A percentile compares a stretch with the other conserved stretches of the same genome.
Evolutionary conservation across 495 filamentous ascomycete genomes (phyloP).

Genomic region (Oidiodendron maius): DNA sequence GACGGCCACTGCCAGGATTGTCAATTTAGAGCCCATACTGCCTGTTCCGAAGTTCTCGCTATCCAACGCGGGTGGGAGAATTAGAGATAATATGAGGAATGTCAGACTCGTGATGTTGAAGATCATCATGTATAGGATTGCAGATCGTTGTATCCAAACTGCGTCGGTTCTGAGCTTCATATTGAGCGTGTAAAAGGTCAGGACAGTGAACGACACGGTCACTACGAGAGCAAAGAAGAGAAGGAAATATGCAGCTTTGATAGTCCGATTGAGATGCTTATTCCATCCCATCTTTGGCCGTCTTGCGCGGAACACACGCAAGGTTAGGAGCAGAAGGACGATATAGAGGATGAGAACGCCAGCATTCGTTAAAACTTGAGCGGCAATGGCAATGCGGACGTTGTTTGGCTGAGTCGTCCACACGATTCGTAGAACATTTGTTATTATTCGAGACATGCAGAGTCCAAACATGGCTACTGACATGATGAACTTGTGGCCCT

Average conservation of each 20-base stretch:
- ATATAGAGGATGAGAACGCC: slow-evolving; percentile 72
- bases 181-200: slow-evolving; percentile 59
- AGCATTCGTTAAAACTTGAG: slow-evolving; percentile 65
- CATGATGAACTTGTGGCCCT: slow-evolving; percentile 65
- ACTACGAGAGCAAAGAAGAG: slow-evolving; percentile 55
- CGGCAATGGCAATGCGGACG: slow-evolving; percentile 55
- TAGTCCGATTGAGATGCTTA: slow-evolving; percentile 34
- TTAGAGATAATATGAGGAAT: slow-evolving; percentile 58
- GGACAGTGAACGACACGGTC: slow-evolving; percentile 58
- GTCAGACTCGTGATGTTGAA: too few relatives aligned
- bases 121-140: too few relatives aligned
- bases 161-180: slow-evolving; percentile 27
- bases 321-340: slow-evolving; percentile 69
- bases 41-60: slow-evolving; percentile 65
- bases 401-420: slow-evolving; percentile 43
- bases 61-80: slow-evolving; percentile 30
- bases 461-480: slow-evolving; percentile 69
- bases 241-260: slow-evolving; percentile 52
- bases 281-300: slow-evolving; percentile 69
- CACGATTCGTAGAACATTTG: slow-evolving; percentile 56
- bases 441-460: slow-evolving; percentile 61
- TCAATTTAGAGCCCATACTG: slow-evolving; percentile 53
- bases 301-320: slow-evolving; percentile 67
- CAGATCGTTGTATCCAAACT: slow-evolving; percentile 60
- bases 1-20: slow-evolving; percentile 26